Conservation (phyloP, 768 basidiomycete genomes). For the Boletus bicolor region DNA sequence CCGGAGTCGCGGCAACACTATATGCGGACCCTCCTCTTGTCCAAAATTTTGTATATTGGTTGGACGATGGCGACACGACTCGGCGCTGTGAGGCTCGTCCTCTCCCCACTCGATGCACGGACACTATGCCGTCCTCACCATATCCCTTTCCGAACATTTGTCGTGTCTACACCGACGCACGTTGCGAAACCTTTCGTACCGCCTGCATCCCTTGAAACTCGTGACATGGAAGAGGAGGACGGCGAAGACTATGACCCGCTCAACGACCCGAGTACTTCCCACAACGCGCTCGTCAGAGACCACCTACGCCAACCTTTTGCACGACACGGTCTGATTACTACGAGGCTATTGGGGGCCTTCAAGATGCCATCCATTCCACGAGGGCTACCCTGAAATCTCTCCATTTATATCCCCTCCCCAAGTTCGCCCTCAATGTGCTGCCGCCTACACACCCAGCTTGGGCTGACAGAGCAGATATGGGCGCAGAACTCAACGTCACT, state of each 20-base stretch:
- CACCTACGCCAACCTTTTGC: slow-evolving; percentile 78
- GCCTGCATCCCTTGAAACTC: slow-evolving; percentile 23
- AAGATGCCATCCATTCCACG: slow-evolving; percentile 56
- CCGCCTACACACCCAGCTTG: slow-evolving; percentile 62
- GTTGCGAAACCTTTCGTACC: slow-evolving; percentile 22
- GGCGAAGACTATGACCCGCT: not conserved
- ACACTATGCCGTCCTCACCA: not conserved
- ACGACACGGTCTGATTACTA: slow-evolving; percentile 74
- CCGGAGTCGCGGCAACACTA: too few species aligned
- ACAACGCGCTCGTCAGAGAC: slow-evolving; percentile 30
- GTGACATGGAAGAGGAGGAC: slow-evolving; percentile 2
- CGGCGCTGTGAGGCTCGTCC: slow-evolving; percentile 2
- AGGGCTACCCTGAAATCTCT: slow-evolving; percentile 58
- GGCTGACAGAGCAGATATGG: slow-evolving; percentile 63
- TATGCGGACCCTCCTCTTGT: not conserved
- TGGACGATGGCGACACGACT: slow-evolving; percentile 14
- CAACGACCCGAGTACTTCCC: slow-evolving; percentile 2
- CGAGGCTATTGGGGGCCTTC: slow-evolving; percentile 66
- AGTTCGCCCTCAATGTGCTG: slow-evolving; percentile 57
- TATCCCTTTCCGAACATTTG: slow-evolving; percentile 9
- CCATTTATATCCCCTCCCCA: slow-evolving; percentile 78
- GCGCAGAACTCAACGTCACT: slow-evolving; percentile 48
- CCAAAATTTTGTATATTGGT: slow-evolving; percentile 1
- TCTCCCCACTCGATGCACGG: slow-evolving; percentile 5
- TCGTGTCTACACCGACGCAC: slow-evolving; percentile 2